Evolutionary conservation across 2,329 filamentous ascomycete genomes (phyloP), one percentile per base, ranked within the genome.

Genomic region (Calonectria hongkongensis): DNA sequence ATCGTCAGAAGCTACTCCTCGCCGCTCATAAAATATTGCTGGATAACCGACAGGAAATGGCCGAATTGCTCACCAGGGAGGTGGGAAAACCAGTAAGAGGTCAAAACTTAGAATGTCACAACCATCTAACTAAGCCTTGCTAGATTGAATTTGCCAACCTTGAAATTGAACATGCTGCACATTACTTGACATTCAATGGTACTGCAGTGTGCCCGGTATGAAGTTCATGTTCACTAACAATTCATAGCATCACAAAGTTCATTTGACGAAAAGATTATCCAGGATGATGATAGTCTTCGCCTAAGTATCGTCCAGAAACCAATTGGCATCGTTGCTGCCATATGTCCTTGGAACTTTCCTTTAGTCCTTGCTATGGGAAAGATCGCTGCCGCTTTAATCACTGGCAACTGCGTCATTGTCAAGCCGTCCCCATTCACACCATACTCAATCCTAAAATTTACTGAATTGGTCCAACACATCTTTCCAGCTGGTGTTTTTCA

Each of bases 401-500:
- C 90, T 1, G 68, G 68, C 2, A 71, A 71, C 25, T 62, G 51
- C 8, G 79, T 91, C 60, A 89, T 91, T 67, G 80, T 89, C 74
- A 90, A 90, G 81, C 88, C 88, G 3, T 90, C 88, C 9, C 73
- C 87, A 0, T 90, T 88, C 80, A 89, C 89, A 0, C 89, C 89
- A 0, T 91, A 90, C 81, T 86, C 85, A 4, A 82, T 83, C 10
- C 83, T 93, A 69, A 92, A 92, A 81, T 77, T 91, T 30, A 87
- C 85, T 21, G 90, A 92, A 81, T 81, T 92, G 9, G 89, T 85
- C 1, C 85, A 88, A 67, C 79, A 87, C 36, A 82, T 91, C 80
- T 89, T 92, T 79, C 90, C 90, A 2, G 87, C 89, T 1, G 91
- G 91, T 48, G 89, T 93, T 27, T 76, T 93, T 2, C 90, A 92